Evolutionary conservation across 2,329 filamentous ascomycete genomes (phyloP), one percentile per base, ranked within the genome.

Genomic region (Colletotrichum melonis): DNA sequence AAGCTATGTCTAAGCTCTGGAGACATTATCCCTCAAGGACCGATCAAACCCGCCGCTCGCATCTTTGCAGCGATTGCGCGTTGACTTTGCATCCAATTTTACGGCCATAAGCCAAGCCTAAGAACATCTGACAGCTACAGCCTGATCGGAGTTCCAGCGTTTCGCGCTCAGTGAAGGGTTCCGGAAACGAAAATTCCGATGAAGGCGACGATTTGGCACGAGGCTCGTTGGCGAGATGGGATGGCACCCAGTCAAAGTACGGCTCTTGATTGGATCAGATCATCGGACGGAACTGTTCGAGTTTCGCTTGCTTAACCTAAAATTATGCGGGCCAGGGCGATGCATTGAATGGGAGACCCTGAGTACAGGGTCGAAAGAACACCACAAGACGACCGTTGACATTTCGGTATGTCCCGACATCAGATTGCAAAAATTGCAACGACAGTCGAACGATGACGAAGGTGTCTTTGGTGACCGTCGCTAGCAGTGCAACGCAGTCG

Each of bases 231-330:
- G 22, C 28, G 32, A 63, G 58, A 64, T 49, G 38, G 57, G 72
- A 74, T 74, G 72, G 63, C 63, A 72, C 57, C 56, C 55, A 52
- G 58, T 7, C 30, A 22, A 26, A 58, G 16, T 14, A 57, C 32
- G 52, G 2, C 38, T n/a, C 46, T 19, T 30, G 32, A 72, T 67
- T 72, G 62, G 63, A 28, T n/a, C 58, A 60, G 32, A 68, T 56
- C 2, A 68, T 68, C 26, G 26, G 72, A 63, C 42, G 72, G 63
- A 42, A 64, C 63, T 67, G 30, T 32, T 59, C 3, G 63, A 42
- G 72, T 68, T 63, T 74, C 63, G 63, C 57, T 38, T 58, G 38
- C 57, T 46, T 58, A 65, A 57, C 55, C 28, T 63, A 57, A 54
- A 55, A 49, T 42, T 32, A 72, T 54, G 71, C 67, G 56, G 28